Base-by-base conservation (phyloP, 176 grass and related monocot species). In the Ananas comosus region DNA sequence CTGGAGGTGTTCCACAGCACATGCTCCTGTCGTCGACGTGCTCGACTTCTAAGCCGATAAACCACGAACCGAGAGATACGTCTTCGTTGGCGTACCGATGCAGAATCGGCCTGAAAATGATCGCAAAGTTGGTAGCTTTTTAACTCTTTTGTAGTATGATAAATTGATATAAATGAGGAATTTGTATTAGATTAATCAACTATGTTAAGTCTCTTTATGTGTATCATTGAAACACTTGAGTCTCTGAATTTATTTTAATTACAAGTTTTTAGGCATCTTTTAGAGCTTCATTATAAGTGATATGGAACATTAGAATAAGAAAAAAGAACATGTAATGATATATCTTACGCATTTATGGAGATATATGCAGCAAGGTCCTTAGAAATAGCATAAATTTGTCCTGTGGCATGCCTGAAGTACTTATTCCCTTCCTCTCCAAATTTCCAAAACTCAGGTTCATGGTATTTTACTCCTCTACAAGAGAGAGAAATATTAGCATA, bases 381-480 rank as follows among this genome's bases (percentile, higher is more conserved):
- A 64, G 93, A 96, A 47, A 92, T 87, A 74, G 93, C 93, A 58
- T 96, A 96, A 77, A 97, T 88, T 64, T 97, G 94, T 11, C 89
- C 94, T 2, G 89, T 97, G 76, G 94, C 94, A 50, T 97, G 94
- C 27, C 94, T 88, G 79, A 97, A 92, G 67, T 97, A 97, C 51
- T 79, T 89, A 73, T 97, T 97, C 16, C 89, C 89, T 69, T 88
- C 89, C 42, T 92, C 94, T 23, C 94, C 89, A 49, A 97, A 97
- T 64, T 97, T 97, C 94, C 86, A 90, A 74, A 89, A 97, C 70
- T 97, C 94, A 9, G 94, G 94, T 67, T 97, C 94, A 69, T 92
- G 89, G 78, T 97, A 97, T 77, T 88, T 97, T 12, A 80, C 81
- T 67, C 89, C 94, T 79, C 94, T 97, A 71, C 48, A 23, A 66